Conservation (phyloP, 768 basidiomycete species). For the Mycena haematopus region DNA sequence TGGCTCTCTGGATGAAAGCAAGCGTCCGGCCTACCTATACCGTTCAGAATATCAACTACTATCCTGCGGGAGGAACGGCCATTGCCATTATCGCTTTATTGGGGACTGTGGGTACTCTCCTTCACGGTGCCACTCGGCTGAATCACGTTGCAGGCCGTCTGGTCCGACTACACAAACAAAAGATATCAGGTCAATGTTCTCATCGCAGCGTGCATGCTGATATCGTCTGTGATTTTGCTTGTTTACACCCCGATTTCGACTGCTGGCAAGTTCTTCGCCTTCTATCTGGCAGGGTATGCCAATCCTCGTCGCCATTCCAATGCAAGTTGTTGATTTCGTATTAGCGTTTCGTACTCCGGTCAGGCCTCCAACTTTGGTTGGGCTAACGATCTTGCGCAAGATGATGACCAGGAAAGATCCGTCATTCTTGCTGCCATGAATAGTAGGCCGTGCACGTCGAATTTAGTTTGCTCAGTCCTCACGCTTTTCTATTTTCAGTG, state of each 20-base stretch:
- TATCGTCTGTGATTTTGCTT: constrained; percentile 26
- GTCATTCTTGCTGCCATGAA: constrained; percentile 79
- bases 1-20: constrained; percentile 75
- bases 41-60: constrained; percentile 65
- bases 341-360: constrained; percentile 74
- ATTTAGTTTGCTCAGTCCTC: background rate
- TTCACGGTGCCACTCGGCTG: background rate
- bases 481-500: constrained; percentile 18
- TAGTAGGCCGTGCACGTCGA: constrained; percentile 43
- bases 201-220: constrained; percentile 26
- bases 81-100: constrained; percentile 70
- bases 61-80: constrained; percentile 69
- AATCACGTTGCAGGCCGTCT: constrained; percentile 31
- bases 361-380: constrained; percentile 83
- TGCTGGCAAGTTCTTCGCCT: constrained; percentile 77
- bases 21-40: constrained; percentile 58
- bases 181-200: constrained; percentile 30
- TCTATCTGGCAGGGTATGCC: constrained; percentile 53
- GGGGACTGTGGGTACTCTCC: constrained; percentile 18
- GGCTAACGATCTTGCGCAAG: constrained; percentile 80
- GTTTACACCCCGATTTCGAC: constrained; percentile 40
- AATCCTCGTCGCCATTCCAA: background rate
- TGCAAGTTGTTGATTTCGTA: constrained; percentile 48
- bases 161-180: constrained; percentile 60
- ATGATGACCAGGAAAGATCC: constrained; percentile 72